Evolutionary conservation across 768 basidiomycete genomes (phyloP), one percentile per base, ranked within the genome.

Genomic region (Russula dissimulans): DNA sequence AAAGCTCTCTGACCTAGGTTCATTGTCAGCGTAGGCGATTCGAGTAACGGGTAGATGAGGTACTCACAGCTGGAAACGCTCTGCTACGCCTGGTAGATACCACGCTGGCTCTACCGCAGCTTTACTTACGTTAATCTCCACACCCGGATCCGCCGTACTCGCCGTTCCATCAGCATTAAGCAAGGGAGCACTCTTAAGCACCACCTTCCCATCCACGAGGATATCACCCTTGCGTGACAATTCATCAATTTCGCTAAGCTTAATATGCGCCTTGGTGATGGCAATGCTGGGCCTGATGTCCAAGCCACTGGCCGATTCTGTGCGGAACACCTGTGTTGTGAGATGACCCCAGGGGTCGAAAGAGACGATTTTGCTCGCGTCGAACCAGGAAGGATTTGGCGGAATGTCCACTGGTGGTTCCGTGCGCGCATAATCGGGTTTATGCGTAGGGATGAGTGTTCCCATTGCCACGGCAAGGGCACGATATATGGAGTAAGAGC

Each of bases 51-150:
- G 44, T 15, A 26, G 10, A 50, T 31, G 1, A 44, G 58, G 11
- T 45, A 78, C 88, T 69, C 67, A 90, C 91, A 97, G 93, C 22
- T 86, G 88, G 67, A 98, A 92, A n/a, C 95, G 78, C 65, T 91
- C 88, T 0, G 95, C 95, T 1, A 98, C 85, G 11, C 93, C 92
- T 46, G 95, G 95, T 1, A 97, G 75, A 70, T 88, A 91, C 95
- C 95, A 97, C 14, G 97, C 94, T 0, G 95, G 95, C 69, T 97
- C 95, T 8, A 97, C 87, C 0, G 95, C 95, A 0, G 94, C 95
- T 74, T 97, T 97, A 70, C 84, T 86, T n/a, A 88, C 81, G 48
- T 76, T 82, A 12, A 97, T 82, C 75, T 98, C 95, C 17, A 97
- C 83, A 6, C 95, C 95, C 8, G 86, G 83, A 57, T 81, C 78